A percentile compares a stretch with the other conserved stretches of the same genome.
These are phyloP conservation scores for Halteria grandinella DNA, from an alignment of 73 alveolate genomes.

Conservation along the genomic window DNA sequence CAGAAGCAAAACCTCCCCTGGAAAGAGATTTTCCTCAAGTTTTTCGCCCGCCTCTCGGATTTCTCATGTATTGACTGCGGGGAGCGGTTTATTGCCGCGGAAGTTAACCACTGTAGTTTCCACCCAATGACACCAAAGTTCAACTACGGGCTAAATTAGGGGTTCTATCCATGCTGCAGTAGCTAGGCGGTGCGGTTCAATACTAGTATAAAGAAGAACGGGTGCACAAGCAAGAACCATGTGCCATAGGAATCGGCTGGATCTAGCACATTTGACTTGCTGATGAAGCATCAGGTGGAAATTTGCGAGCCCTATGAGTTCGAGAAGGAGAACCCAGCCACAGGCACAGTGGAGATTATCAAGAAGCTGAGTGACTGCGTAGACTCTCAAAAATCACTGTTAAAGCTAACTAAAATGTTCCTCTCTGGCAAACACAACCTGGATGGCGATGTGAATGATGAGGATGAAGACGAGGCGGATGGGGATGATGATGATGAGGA, in stretches of 20 bases:
- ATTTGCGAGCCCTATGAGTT: constrained; percentile 47
- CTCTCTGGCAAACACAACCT: background rate
- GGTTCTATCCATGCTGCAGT: constrained; percentile 74
- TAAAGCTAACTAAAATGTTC: background rate
- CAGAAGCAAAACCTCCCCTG: constrained; percentile 62
- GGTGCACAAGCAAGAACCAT: constrained; percentile 70
- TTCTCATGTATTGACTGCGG: constrained; percentile 65
- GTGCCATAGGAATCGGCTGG: constrained; percentile 12
- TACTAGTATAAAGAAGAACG: constrained; percentile 44
- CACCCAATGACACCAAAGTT: constrained; percentile 77
- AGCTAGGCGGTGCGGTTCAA: constrained; percentile 68
- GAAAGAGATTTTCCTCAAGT: constrained; percentile 70
- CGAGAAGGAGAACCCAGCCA: constrained; percentile 12
- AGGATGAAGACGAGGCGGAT: background rate
- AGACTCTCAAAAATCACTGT: background rate
- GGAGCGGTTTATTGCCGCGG: constrained; percentile 58
- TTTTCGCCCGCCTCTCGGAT: constrained; percentile 59
- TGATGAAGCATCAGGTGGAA: constrained; percentile 25
- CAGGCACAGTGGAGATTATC: constrained; percentile 15
- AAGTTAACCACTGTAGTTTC: constrained; percentile 65
- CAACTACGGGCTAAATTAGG: constrained; percentile 62
- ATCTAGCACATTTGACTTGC: constrained; percentile 22
- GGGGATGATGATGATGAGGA: too few species aligned
- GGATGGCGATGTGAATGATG: background rate
- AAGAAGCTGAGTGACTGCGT: constrained; percentile 5